Percentiles rank a stretch among this genome's conserved stretches.
These are phyloP conservation scores for Nemania sp. DNA, from an alignment of 2,329 filamentous ascomycete species.

Conservation along the genomic window DNA sequence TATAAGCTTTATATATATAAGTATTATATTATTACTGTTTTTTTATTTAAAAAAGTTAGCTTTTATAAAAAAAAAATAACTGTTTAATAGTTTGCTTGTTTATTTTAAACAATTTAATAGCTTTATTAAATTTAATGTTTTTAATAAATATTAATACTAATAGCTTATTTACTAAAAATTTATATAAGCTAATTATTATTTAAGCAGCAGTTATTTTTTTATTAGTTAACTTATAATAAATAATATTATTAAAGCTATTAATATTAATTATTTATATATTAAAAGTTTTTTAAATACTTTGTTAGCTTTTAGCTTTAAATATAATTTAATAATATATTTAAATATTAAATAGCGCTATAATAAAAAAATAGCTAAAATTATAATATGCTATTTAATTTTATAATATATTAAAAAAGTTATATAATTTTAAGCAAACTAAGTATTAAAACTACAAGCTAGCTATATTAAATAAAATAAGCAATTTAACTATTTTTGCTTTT, in stretches of 20 bases:
- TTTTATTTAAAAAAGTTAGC: too few species aligned
- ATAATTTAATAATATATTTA: neutral
- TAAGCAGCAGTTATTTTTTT: neutral
- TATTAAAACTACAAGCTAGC: neutral
- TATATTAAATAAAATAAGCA: neutral
- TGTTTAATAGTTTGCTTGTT: neutral
- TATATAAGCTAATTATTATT: neutral
- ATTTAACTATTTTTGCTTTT: neutral
- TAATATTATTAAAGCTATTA: neutral
- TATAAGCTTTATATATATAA: too few species aligned
- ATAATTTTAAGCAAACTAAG: neutral
- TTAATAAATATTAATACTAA: neutral
- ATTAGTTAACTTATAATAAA: neutral
- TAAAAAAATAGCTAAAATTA: neutral
- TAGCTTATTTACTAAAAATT: neutral
- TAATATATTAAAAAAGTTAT: neutral
- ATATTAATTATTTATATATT: neutral
- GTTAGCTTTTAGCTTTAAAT: too few species aligned
- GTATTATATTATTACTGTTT: too few species aligned
- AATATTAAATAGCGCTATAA: neutral
- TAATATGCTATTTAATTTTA: neutral
- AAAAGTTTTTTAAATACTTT: neutral
- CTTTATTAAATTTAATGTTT: neutral
- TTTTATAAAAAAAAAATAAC: too few species aligned
- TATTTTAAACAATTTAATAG: neutral